Evolutionary conservation across 352 stramenopile genomes (phyloP).

Genomic region (Blastocystis sp.): DNA sequence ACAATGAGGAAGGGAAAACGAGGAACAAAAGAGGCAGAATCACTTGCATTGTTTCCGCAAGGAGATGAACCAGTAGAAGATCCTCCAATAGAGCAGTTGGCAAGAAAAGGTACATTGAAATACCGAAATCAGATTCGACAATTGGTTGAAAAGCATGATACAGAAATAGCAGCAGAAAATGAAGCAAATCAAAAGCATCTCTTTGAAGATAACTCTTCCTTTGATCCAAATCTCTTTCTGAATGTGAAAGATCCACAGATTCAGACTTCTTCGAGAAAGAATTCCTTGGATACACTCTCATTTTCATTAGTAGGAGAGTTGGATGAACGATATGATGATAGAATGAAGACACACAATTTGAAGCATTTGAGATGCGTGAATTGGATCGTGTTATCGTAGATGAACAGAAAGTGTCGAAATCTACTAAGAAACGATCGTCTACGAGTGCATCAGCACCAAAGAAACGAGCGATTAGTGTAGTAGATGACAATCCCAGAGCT

Average conservation of each 20-base stretch:
- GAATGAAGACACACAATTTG: constrained; percentile 10
- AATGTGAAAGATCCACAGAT: neutral
- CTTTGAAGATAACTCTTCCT: neutral
- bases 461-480: neutral
- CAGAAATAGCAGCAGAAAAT: neutral
- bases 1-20: no score
- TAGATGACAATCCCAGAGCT: neutral
- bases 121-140: neutral
- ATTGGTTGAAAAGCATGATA: neutral
- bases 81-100: no score
- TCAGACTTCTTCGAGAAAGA: neutral
- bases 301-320: neutral
- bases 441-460: neutral
- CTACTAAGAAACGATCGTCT: neutral
- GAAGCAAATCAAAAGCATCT: no score
- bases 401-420: constrained; percentile 8
- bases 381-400: constrained; percentile 4
- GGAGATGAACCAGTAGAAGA: no score
- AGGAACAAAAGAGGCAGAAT: no score
- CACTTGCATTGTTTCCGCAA: no score
- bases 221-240: neutral
- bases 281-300: neutral
- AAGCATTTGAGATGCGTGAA: neutral
- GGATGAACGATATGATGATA: neutral
- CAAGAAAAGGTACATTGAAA: neutral